phyloP scores from a whole-genome alignment of 257 asterid genomes.

The Nicotiana knightiana region DNA sequence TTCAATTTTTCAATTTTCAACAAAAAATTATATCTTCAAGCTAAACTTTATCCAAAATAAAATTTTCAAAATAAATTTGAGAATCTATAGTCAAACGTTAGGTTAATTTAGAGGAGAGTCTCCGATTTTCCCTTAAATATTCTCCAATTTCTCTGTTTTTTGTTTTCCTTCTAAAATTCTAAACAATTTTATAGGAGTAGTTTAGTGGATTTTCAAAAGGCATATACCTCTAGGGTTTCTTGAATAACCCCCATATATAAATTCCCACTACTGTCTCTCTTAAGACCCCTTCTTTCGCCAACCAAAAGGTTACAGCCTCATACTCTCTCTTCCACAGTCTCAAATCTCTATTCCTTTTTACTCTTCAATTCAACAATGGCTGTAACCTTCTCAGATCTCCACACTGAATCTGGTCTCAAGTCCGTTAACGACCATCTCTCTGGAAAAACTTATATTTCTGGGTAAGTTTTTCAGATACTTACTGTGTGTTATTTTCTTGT shows the following conservation, averaged over 20 bases:
- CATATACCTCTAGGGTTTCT: constrained; percentile 37
- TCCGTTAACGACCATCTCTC: constrained; percentile 58
- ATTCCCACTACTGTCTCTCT: not conserved
- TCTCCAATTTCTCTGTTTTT: too few relatives aligned
- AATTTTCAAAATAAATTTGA: too few relatives aligned
- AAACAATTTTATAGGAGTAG: too few relatives aligned
- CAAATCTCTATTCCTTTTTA: not conserved
- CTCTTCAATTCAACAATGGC: constrained; percentile 40
- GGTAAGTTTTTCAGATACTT: constrained; percentile 28
- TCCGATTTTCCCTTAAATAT: too few relatives aligned
- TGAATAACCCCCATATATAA: constrained; percentile 28
- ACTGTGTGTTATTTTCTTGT: not conserved
- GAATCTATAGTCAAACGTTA: too few relatives aligned
- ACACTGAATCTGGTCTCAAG: constrained; percentile 72
- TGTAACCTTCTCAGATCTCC: constrained; percentile 71
- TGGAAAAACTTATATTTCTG: constrained; percentile 71
- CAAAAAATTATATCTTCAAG: too few relatives aligned
- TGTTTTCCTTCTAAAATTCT: too few relatives aligned
- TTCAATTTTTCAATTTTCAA: too few relatives aligned
- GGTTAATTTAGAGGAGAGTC: too few relatives aligned
- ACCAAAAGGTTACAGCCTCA: constrained; percentile 14
- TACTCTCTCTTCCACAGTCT: not conserved
- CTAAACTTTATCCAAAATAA: too few relatives aligned
- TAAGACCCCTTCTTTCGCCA: not conserved
- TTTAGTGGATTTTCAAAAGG: not conserved